Evolutionary conservation across 2,329 filamentous ascomycete species (phyloP), one percentile per base, ranked within the genome.

Genomic region (Arachnopeziza araneosa): DNA sequence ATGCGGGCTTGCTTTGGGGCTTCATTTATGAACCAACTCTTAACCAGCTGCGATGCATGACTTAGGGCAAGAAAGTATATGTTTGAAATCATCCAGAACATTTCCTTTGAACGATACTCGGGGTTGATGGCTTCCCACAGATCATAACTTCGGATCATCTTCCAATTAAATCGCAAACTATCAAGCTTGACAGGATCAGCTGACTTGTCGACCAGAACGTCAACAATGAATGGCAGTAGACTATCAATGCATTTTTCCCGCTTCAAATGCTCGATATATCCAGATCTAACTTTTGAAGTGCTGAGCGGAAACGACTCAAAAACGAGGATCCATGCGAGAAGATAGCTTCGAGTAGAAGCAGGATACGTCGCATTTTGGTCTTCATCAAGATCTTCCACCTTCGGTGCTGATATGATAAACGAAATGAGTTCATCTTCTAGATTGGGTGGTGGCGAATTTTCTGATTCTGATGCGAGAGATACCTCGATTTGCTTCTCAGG

Each of bases 241-340:
- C 87, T 84, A 0, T 77, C 75, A 0, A 96, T 75, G 59, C 87
- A 87, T 12, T 86, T 82, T 17, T 87, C 86, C 24, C 88, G 82
- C 71, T 92, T 95, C 59, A 99, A 82, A 60, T 89, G 85, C 24
- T 91, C 84, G 0, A 85, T 83, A 69, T 97, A 98, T 68, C 93
- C 87, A 60, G 84, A 85, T 66, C 91, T 89, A 19, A 98, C 85
- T 68, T 91, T 91, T 73, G 90, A 88, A 0, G 93, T 91, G 14
- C 92, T 86, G 22, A 86, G 84, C 21, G 80, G 78, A 70, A 93
- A 96, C 52, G 93, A 88, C 67, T 96, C 91, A 70, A 96, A 98
- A 0, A 97, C 81, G 1, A 98, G 79, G 64, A 90, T 84, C 95
- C 95, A 99, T 12, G 91, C 89, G 26, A 96, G 79, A 2, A 99